Conservation (phyloP, 2,329 filamentous ascomycete genomes). For the Aspergillus calidoustus region DNA sequence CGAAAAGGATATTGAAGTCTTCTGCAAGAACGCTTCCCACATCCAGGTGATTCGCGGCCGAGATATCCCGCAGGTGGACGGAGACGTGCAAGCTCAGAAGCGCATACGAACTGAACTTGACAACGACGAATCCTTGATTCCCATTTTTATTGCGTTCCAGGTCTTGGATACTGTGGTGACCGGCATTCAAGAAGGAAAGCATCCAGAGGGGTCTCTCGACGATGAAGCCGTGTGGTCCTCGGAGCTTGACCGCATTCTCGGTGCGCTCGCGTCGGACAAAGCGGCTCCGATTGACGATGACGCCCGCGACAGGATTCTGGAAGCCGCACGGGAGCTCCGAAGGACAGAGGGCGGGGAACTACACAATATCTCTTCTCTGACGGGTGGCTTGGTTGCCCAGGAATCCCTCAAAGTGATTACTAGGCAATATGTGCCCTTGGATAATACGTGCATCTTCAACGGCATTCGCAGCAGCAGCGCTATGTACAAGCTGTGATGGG, state of each 20-base stretch:
- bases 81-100: constrained; percentile 47
- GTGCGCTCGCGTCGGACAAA: constrained; percentile 43
- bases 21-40: constrained; percentile 94
- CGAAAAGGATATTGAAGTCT: constrained; percentile 78
- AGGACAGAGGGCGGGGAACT: constrained; percentile 83
- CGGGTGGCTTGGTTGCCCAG: constrained; percentile 93
- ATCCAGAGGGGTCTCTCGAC: constrained; percentile 33
- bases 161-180: constrained; percentile 52
- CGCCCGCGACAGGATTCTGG: constrained; percentile 55
- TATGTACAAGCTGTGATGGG: constrained; percentile 53
- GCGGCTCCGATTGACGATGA: constrained; percentile 53
- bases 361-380: constrained; percentile 87
- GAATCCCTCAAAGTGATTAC: constrained; percentile 85
- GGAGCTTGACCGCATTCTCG: constrained; percentile 35
- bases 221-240: constrained; percentile 38
- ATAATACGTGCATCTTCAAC: constrained; percentile 68
- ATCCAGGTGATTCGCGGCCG: constrained; percentile 81
- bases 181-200: constrained; percentile 55
- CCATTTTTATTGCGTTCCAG: constrained; percentile 71
- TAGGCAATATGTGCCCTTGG: constrained; percentile 68
- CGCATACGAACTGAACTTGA: constrained; percentile 44
- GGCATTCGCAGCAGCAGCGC: constrained; percentile 61
- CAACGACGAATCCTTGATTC: constrained; percentile 63
- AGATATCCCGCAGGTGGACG: constrained; percentile 56
- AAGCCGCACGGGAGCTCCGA: constrained; percentile 69